These are phyloP conservation scores for Phlegmacium glaucopus DNA, from an alignment of 768 basidiomycete species.

Conservation along the genomic window DNA sequence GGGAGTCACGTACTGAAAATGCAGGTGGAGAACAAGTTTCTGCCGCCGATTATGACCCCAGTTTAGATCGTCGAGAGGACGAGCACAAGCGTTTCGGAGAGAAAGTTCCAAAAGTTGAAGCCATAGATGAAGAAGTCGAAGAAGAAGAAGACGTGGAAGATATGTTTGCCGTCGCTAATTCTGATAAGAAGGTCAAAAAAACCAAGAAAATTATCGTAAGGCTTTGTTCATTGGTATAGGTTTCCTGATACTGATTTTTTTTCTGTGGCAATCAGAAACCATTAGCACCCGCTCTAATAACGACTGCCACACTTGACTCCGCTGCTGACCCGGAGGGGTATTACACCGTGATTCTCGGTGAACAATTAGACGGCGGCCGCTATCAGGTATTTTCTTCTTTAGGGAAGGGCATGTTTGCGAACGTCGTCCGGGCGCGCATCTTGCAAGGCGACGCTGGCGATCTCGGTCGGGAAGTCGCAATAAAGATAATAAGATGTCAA, in stretches of 20 bases:
- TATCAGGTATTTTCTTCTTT: constrained; percentile 94
- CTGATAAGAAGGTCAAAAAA: constrained; percentile 56
- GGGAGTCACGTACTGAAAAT: constrained; percentile 42
- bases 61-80: constrained; percentile 78
- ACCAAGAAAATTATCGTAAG: constrained; percentile 50
- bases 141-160: constrained; percentile 91
- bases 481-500: constrained; percentile 94
- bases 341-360: constrained; percentile 91
- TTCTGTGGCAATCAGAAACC: constrained; percentile 32
- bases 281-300: constrained; percentile 60
- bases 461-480: constrained; percentile 76
- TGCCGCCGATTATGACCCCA: constrained; percentile 88
- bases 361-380: constrained; percentile 85
- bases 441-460: constrained; percentile 60
- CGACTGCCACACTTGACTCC: constrained; percentile 74
- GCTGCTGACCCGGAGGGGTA: constrained; percentile 95
- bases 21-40: constrained; percentile 66
- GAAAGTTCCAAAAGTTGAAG: constrained; percentile 33
- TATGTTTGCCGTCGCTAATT: constrained; percentile 78
- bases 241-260: not conserved
- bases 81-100: constrained; percentile 65
- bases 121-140: constrained; percentile 51
- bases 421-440: constrained; percentile 88
- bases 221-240: constrained; percentile 5
- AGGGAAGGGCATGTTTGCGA: constrained; percentile 99